A percentile compares a stretch with the other conserved stretches of the same genome.
These are phyloP conservation scores for Annulohypoxylon maeteangense DNA, from an alignment of 495 filamentous ascomycete species.

Conservation along the genomic window DNA sequence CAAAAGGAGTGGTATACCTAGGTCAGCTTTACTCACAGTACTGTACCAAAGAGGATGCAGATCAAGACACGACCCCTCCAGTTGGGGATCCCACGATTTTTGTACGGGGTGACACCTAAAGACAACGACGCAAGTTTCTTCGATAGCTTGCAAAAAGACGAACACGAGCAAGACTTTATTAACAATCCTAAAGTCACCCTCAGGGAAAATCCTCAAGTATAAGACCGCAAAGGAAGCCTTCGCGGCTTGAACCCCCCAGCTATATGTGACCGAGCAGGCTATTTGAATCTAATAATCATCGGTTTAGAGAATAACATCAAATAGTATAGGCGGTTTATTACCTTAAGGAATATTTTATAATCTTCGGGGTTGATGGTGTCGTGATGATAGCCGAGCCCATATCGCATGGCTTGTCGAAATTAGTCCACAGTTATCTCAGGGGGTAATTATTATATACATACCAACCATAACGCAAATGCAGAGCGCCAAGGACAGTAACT, in stretches of 20 bases:
- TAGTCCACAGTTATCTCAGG: neutral
- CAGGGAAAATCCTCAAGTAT: constrained; percentile 42
- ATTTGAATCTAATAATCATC: constrained; percentile 26
- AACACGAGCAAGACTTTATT: constrained; percentile 40
- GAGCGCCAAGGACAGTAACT: constrained; percentile 31
- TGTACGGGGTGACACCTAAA: constrained; percentile 34
- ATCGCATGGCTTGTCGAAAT: constrained; percentile 16
- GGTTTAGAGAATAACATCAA: neutral
- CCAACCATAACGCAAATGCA: constrained; percentile 23
- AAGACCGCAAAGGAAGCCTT: constrained; percentile 44
- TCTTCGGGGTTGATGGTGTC: constrained; percentile 25
- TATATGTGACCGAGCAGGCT: constrained; percentile 32
- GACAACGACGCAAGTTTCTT: constrained; percentile 39
- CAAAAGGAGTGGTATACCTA: neutral
- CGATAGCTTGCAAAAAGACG: constrained; percentile 32
- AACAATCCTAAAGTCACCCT: constrained; percentile 22
- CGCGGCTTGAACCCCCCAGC: constrained; percentile 35
- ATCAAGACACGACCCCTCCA: constrained; percentile 38
- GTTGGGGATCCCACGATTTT: constrained; percentile 38
- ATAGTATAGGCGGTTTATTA: neutral
- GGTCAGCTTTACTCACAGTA: constrained; percentile 29
- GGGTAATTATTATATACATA: neutral
- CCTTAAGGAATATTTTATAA: constrained; percentile 27
- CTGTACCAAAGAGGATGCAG: constrained; percentile 42
- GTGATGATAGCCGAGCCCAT: constrained; percentile 32